Evolutionary conservation across 1,284 basidiomycete species (phyloP), one percentile per base, ranked within the genome.

Genomic region (Cryptococcus sp.): DNA sequence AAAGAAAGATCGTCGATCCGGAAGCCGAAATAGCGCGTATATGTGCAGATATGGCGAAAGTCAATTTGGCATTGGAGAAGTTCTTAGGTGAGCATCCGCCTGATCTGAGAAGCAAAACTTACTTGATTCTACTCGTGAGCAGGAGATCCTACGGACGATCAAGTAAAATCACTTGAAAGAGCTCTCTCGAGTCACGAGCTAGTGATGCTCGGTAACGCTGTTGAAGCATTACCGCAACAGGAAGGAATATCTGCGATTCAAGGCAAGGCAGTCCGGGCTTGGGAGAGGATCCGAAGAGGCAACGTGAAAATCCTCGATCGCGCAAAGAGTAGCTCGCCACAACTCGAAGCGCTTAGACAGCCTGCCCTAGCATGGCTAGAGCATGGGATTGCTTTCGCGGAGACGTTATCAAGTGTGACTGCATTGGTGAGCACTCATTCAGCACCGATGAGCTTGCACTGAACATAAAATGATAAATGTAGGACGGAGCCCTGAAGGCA

Each of bases 201-300:
- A 6, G 11, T n/a, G 3, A 19, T 45, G 16, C 42, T 45, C 8
- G 42, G 42, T 5, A n/a, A 45, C 8, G 42, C 42, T 8, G n/a
- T 45, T 8, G 22, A 45, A n/a, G n/a, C 8, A 4, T 15, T 45
- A 22, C 42, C 42, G n/a, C 8, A n/a, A 22, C 5, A 45, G 5
- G 42, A 45, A 22, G 42, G 42, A n/a, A 45, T 45, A 45, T n/a
- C n/a, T 19, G 42, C 22, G 22, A 22, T 45, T 5, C n/a, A 19
- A n/a, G 42, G 42, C 22, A 45, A 45, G 42, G 42, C n/a, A 19
- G 22, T 22, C 42, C 61, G 70, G 1, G 56, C 46, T 0, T 25
- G 70, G 0, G 70, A 71, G 55, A 50, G 67, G 2, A 27, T 68
- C 10, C 60, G 71, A 10, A 58, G 68, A 27, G 50, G 49, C 0